Evolutionary conservation across 176 grass and related monocot genomes (phyloP), one percentile per base, ranked within the genome.

Genomic region (Cymbopogon citratus): DNA sequence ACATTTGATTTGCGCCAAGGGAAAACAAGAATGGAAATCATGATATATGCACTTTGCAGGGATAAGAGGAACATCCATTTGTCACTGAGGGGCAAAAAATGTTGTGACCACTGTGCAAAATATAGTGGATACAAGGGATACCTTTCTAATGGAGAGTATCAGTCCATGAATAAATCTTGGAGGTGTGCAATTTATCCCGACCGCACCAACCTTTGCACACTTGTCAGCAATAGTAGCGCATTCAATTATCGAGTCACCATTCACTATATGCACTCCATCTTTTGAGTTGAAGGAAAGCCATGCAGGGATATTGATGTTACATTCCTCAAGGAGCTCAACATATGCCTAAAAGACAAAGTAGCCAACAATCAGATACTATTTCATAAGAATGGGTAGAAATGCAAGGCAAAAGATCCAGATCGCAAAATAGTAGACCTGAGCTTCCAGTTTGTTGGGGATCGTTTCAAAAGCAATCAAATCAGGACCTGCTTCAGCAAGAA

Each of bases 261-360:
- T 99, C 49, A 96, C 97, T 38, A 96, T 77, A 80, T 99, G 66
- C 49, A 87, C 33, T 60, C 97, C 97, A 68, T 99, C 97, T 70
- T 99, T 99, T 25, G 93, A 99, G 72, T 92, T 99, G 75, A 99
- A 95, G 31, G 97, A 91, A 88, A 99, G 88, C 97, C 97, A 96
- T 73, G 93, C 87, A 81, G 97, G 97, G 70, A 91, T 90, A 71
- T 63, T 90, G 71, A 92, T 88, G 74, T 90, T 88, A 62, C 75
- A 87, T 74, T 99, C 93, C 38, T 93, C 89, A 1, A 99, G 91
- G 75, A 99, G 93, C 71, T 99, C 92, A 80, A 80, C 89, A 83
- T 96, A 99, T 36, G 97, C 97, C 93, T 96, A 84, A 25, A 79
- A 66, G n/a, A 79, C 51, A 48, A 21, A 78, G 6, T 0, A 83